Percentiles rank a stretch among this genome's conserved stretches.
These are phyloP conservation scores for Tuber microsphaerosporum DNA, from an alignment of 495 filamentous ascomycete species.

Conservation along the genomic window DNA sequence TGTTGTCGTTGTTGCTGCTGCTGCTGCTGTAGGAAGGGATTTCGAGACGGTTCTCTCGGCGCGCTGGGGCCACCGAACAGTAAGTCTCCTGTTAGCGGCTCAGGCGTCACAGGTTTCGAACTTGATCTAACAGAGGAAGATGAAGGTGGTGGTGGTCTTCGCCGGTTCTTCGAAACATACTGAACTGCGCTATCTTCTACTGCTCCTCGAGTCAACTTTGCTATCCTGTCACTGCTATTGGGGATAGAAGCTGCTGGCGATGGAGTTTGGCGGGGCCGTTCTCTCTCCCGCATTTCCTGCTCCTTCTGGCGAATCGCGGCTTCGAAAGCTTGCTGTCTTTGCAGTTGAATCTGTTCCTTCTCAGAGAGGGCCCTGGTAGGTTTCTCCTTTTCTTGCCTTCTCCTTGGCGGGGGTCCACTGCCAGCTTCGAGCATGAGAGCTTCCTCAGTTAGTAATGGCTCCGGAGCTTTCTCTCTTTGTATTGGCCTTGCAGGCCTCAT, in stretches of 20 bases:
- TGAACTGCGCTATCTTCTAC: conserved; percentile 73
- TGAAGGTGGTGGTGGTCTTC: conserved; percentile 41
- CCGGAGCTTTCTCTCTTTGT: conserved; percentile 14
- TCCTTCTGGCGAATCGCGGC: conserved; percentile 38
- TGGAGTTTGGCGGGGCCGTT: conserved; percentile 40
- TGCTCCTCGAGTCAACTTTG: conserved; percentile 59
- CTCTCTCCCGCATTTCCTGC: conserved; percentile 35
- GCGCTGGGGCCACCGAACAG: conserved; percentile 16
- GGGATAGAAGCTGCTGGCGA: conserved; percentile 45
- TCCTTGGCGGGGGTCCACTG: conserved; percentile 47
- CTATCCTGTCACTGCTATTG: conserved; percentile 46
- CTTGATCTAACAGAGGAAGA: conserved; percentile 27
- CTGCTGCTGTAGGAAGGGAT: conserved; percentile 30
- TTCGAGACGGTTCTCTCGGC: conserved; percentile 20
- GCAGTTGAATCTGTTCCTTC: conserved; percentile 40
- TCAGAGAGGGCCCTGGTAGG: conserved; percentile 20
- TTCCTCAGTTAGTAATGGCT: conserved; percentile 66
- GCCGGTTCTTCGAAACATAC: conserved; percentile 67
- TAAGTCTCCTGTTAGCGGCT: conserved; percentile 36
- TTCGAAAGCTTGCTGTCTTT: conserved; percentile 42
- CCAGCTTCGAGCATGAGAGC: conserved; percentile 77
- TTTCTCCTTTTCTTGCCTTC: conserved; percentile 26
- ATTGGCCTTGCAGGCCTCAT: conserved; percentile 14
- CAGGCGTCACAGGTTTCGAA: conserved; percentile 46
- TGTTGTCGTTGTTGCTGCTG: conserved; percentile 9